A percentile compares a stretch with the other conserved stretches of the same genome.
phyloP scores from a whole-genome alignment of 331 rosid genomes.

The Arachis monticola region DNA sequence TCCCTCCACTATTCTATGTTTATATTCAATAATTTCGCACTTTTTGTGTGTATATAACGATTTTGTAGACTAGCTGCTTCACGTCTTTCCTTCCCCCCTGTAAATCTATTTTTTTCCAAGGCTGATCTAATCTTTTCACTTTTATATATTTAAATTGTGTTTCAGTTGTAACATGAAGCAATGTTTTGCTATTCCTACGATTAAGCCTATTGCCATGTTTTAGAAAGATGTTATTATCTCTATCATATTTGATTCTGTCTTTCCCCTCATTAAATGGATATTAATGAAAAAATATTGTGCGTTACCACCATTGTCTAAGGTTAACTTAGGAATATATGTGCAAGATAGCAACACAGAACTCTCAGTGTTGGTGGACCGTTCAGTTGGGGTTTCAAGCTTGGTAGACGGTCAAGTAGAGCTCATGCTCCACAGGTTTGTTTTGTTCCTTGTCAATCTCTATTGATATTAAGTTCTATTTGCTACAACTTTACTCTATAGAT shows the following conservation, averaged over 20 bases:
- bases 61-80: slow-evolving; percentile 22
- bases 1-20: too few species aligned
- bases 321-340: slow-evolving; percentile 77
- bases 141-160: slow-evolving; percentile 28
- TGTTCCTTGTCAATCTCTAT: slow-evolving; percentile 20
- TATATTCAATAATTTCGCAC: too few species aligned
- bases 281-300: slow-evolving; percentile 15
- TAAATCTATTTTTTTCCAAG: slow-evolving; percentile 28
- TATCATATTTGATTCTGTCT: slow-evolving; percentile 24
- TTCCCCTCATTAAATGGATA: slow-evolving; percentile 16
- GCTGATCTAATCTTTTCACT: background rate
- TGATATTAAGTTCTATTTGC: slow-evolving; percentile 27
- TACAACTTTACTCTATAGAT: slow-evolving; percentile 20
- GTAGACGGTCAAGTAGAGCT: slow-evolving; percentile 84
- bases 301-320: slow-evolving; percentile 51
- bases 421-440: slow-evolving; percentile 83
- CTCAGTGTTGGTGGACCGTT: slow-evolving; percentile 81
- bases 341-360: slow-evolving; percentile 70
- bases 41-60: background rate
- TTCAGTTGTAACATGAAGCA: slow-evolving; percentile 28
- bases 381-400: slow-evolving; percentile 83
- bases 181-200: slow-evolving; percentile 5
- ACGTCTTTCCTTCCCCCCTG: background rate
- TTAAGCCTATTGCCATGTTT: slow-evolving; percentile 36
- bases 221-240: slow-evolving; percentile 23